phyloP scores from a whole-genome alignment of 768 basidiomycete species.

The Termitomyces sp. region DNA sequence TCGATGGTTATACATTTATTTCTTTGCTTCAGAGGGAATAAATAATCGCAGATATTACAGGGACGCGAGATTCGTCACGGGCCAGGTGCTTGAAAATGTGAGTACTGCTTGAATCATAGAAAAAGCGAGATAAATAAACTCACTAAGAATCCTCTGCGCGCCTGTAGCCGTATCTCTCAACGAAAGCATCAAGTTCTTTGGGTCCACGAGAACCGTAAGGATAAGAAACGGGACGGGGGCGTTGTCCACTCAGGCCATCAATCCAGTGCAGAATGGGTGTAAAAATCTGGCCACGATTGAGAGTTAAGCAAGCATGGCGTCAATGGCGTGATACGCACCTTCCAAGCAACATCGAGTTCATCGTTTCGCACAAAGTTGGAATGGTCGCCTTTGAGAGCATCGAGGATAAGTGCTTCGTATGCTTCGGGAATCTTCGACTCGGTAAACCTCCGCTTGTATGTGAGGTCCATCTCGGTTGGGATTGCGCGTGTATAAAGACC shows the following conservation, averaged over 20 bases:
- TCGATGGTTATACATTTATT: constrained; percentile 12
- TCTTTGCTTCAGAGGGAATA: constrained; percentile 5
- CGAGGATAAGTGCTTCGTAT: constrained; percentile 92
- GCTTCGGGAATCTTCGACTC: constrained; percentile 94
- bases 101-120: not conserved
- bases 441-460: constrained; percentile 92
- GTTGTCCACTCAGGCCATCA: constrained; percentile 64
- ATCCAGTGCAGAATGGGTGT: constrained; percentile 96
- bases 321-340: constrained; percentile 48
- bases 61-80: constrained; percentile 59
- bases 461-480: constrained; percentile 96
- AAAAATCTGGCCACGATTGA: constrained; percentile 57
- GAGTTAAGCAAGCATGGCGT: not conserved
- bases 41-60: constrained; percentile 28
- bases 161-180: constrained; percentile 71
- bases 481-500: constrained; percentile 87
- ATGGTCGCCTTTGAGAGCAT: constrained; percentile 96
- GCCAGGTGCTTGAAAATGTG: constrained; percentile 54
- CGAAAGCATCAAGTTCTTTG: constrained; percentile 72
- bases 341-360: constrained; percentile 97
- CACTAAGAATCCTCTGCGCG: constrained; percentile 68
- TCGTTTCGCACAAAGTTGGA: constrained; percentile 99
- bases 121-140: constrained; percentile 23
- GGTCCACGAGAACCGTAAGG: constrained; percentile 97
- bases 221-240: constrained; percentile 73